Conservation (phyloP, 441 rosid species). For the Hura crepitans region DNA sequence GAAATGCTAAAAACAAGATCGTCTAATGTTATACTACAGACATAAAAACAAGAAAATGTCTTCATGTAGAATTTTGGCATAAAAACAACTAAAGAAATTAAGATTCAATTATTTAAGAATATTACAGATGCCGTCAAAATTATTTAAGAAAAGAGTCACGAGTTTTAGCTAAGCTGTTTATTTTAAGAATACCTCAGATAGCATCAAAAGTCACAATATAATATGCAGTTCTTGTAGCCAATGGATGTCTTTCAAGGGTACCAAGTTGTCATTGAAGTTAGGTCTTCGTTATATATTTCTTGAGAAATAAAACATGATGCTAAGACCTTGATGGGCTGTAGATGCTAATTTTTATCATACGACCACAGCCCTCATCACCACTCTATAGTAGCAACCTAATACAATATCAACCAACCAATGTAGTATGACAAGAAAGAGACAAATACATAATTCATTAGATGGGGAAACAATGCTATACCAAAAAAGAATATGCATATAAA, state of each 20-base stretch:
- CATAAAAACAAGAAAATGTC: background rate
- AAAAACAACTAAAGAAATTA: background rate
- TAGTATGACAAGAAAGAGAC: background rate
- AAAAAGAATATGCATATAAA: too few species aligned
- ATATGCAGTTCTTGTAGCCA: background rate
- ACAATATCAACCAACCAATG: background rate
- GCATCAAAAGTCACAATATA: background rate
- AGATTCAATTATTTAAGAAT: background rate
- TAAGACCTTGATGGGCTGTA: background rate
- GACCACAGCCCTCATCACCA: background rate
- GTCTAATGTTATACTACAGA: background rate
- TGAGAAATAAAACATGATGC: background rate
- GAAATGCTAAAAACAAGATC: slow-evolving; percentile 13
- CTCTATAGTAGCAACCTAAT: background rate
- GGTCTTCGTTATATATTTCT: background rate
- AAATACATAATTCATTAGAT: too few species aligned
- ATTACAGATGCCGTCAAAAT: too few species aligned
- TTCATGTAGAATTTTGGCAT: background rate
- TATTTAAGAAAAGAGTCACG: background rate
- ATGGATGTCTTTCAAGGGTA: background rate
- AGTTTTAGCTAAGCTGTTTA: background rate
- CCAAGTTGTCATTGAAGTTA: background rate
- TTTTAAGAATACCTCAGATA: background rate
- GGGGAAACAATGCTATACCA: too few species aligned
- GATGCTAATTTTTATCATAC: background rate